Percentiles rank a stretch among this genome's conserved stretches.
These are phyloP conservation scores for Umbelopsis sp. DNA, from an alignment of 371 early-diverging fungal genomes.

Conservation along the genomic window DNA sequence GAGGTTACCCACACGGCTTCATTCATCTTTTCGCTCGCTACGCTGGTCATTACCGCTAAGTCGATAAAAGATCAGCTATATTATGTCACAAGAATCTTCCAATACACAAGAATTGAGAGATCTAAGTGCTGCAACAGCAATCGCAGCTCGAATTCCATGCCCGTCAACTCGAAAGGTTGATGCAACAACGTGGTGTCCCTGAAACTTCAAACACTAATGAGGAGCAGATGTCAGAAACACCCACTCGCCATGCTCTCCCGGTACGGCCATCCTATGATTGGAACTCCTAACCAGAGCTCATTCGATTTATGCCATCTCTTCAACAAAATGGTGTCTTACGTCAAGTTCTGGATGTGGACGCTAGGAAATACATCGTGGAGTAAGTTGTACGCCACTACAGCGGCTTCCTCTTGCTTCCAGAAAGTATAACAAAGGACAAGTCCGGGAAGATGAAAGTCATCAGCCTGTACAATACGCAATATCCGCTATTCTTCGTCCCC, in stretches of 20 bases:
- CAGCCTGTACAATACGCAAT: conserved; percentile 18
- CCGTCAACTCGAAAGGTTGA: no score
- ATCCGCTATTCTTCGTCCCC: conserved; percentile 20
- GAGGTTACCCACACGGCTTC: no score
- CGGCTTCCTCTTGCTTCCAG: conserved; percentile 18
- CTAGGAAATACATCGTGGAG: background rate
- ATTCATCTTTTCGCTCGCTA: no score
- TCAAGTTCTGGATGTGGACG: background rate
- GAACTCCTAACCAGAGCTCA: background rate
- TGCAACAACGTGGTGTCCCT: no score
- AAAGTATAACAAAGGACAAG: background rate
- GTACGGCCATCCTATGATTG: background rate
- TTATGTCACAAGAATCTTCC: no score
- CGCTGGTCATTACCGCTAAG: no score
- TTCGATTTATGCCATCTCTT: no score
- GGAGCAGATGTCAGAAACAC: background rate
- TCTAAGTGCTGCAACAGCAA: no score
- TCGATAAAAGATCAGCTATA: no score
- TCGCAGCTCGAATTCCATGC: no score
- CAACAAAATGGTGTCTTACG: background rate
- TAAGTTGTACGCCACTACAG: conserved; percentile 15
- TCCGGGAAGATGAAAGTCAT: conserved; percentile 13
- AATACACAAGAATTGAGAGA: no score
- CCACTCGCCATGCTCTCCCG: conserved; percentile 16
- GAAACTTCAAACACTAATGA: no score